Conservation (phyloP, 495 filamentous ascomycete species). For the Penicillium malachiteum region DNA sequence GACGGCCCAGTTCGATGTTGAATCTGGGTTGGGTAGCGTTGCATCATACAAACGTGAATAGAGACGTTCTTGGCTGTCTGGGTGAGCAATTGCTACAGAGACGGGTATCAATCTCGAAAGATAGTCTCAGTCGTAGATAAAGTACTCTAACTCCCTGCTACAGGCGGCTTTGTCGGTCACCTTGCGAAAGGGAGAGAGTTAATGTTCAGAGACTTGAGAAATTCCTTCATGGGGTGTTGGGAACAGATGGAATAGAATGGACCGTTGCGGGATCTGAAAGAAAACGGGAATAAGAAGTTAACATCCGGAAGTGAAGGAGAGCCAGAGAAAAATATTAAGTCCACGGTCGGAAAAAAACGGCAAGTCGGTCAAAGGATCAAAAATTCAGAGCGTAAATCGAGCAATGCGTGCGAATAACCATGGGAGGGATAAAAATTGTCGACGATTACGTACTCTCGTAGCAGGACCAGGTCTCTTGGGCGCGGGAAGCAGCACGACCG, state of each 20-base stretch:
- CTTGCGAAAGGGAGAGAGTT: constrained; percentile 2
- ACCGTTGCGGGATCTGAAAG: constrained; percentile 21
- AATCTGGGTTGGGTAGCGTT: constrained; percentile 15
- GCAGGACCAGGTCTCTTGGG: constrained; percentile 26
- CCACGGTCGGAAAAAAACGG: neutral
- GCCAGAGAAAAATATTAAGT: neutral
- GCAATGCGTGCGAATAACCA: too few species aligned
- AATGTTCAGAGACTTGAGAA: constrained; percentile 2
- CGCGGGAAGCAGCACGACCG: constrained; percentile 54
- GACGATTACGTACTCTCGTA: constrained; percentile 36
- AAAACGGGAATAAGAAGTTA: constrained; percentile 13
- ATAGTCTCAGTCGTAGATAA: constrained; percentile 3
- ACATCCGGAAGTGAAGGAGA: constrained; percentile 6
- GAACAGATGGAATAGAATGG: constrained; percentile 22
- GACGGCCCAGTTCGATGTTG: constrained; percentile 7
- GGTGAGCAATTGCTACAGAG: too few species aligned
- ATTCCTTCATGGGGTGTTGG: constrained; percentile 20
- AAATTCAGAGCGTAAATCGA: too few species aligned
- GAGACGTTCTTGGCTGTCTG: constrained; percentile 6
- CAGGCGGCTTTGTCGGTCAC: neutral
- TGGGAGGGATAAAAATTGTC: constrained; percentile 1
- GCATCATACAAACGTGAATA: constrained; percentile 30
- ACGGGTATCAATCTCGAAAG: neutral
- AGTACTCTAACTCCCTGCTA: neutral
- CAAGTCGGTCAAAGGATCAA: neutral